These are phyloP conservation scores for Chaetomium cochliodes DNA, from an alignment of 495 filamentous ascomycete species.

Conservation along the genomic window DNA sequence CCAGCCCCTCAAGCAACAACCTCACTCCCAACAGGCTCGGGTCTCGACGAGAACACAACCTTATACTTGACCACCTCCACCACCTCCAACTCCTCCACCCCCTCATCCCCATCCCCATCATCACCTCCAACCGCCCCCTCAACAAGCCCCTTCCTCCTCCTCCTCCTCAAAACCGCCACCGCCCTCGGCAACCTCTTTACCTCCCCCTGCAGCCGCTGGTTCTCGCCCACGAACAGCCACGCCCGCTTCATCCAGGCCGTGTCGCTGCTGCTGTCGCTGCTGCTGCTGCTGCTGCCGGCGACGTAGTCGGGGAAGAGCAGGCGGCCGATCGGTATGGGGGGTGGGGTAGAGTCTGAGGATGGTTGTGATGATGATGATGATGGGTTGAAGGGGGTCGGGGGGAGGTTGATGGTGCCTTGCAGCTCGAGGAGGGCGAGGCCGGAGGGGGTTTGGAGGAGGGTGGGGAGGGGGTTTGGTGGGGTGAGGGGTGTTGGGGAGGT, in stretches of 20 bases:
- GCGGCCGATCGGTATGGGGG: constrained; percentile 60
- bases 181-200: constrained; percentile 79
- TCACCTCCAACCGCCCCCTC: constrained; percentile 19
- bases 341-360: too few species aligned
- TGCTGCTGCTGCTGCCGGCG: constrained; percentile 40
- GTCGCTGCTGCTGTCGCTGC: constrained; percentile 21
- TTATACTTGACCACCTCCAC: constrained; percentile 88
- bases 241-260: constrained; percentile 84
- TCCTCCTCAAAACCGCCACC: constrained; percentile 57
- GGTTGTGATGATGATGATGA: constrained; percentile 26
- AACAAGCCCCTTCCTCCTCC: constrained; percentile 24
- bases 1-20: neutral
- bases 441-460: constrained; percentile 77
- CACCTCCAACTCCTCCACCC: constrained; percentile 51
- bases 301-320: constrained; percentile 76
- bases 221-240: constrained; percentile 81
- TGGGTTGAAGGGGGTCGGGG: constrained; percentile 24
- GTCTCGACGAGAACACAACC: constrained; percentile 78
- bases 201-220: constrained; percentile 88
- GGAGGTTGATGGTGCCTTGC: constrained; percentile 80
- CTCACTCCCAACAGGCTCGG: constrained; percentile 71
- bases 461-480: constrained; percentile 62
- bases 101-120: constrained; percentile 23
- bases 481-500: neutral
- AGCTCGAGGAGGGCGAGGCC: constrained; percentile 83